Evolutionary conservation across 2,329 filamentous ascomycete genomes (phyloP), one percentile per base, ranked within the genome.

Genomic region (Alternaria infectoria): DNA sequence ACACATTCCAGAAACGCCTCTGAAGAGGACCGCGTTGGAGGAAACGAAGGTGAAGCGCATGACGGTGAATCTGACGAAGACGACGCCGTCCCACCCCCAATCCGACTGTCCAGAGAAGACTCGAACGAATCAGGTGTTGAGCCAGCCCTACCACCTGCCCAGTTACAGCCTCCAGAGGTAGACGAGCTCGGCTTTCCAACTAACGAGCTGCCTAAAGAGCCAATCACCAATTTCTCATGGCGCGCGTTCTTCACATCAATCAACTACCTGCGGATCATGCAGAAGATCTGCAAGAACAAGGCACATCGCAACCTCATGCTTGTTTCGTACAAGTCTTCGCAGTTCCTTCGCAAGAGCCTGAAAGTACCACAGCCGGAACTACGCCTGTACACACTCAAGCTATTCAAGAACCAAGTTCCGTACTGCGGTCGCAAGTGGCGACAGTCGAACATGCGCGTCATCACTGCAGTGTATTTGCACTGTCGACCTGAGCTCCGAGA

Each of bases 371-470:
- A 99, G 74, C 90, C 90, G 2, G 88, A 93, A 74, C 86, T 99
- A 44, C 90, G 96, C 6, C 89, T 97, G 46, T 98, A 98, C 83
- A 97, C 96, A 0, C 88, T 99, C 71, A 99, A 99, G 81, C 87
- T 99, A 0, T 98, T 98, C 89, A 99, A 99, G 81, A 96, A 93
- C 64, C 96, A 99, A 80, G 96, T 99, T 5, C 96, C 96, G 1
- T 99, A 97, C 84, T 98, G 95, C 80, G 95, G 96, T 21, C 90
- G 96, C 46, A 99, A 99, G 83, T 99, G 96, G 96, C 90, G 96
- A 13, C 96, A 98, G 82, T 90, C 90, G 71, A 98, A 99, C 80
- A 99, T 99, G 96, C 92, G 95, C 59, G 94, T 98, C 75, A 99
- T 99, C 76, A 99, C 96, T 0, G 93, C 94, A 4, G 93, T 99